These are phyloP conservation scores for Pinus albicaulis DNA, from an alignment of 75 land plant species.

Conservation along the genomic window DNA sequence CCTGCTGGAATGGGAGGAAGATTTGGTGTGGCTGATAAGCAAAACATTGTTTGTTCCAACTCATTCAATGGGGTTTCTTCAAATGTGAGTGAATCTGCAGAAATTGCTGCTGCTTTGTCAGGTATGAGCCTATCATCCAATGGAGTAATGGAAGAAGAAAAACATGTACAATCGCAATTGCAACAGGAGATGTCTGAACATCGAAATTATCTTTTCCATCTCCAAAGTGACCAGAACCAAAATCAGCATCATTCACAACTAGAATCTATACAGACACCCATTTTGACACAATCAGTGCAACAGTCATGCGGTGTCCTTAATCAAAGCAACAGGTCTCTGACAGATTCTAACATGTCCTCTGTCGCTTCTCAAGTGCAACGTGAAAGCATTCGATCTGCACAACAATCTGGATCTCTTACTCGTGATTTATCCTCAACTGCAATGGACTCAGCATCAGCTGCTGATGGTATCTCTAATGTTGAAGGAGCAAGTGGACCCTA, in stretches of 20 bases:
- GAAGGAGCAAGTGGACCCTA: conserved; percentile 41
- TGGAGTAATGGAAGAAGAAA: conserved; percentile 33
- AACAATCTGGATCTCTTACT: conserved; percentile 6
- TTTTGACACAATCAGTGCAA: conserved; percentile 9
- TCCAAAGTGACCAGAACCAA: conserved; percentile 25
- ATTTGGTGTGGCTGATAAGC: conserved; percentile 30
- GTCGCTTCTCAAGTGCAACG: conserved; percentile 8
- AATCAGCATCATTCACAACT: conserved; percentile 24
- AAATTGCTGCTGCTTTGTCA: no score
- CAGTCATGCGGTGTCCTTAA: conserved; percentile 13
- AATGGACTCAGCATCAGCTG: conserved; percentile 36
- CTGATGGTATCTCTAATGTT: conserved; percentile 30
- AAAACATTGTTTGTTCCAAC: conserved; percentile 27
- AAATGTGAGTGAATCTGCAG: conserved; percentile 14
- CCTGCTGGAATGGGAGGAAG: conserved; percentile 48
- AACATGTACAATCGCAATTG: conserved; percentile 33
- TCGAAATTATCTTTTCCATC: conserved; percentile 19
- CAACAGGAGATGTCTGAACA: conserved; percentile 34
- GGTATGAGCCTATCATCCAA: conserved; percentile 27
- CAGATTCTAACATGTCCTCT: conserved; percentile 11
- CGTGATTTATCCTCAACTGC: conserved; percentile 19
- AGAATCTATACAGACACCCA: conserved; percentile 9
- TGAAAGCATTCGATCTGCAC: neutral
- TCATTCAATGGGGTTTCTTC: conserved; percentile 37
- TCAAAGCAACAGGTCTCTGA: conserved; percentile 23